phyloP scores from a whole-genome alignment of 2,329 filamentous ascomycete species.

The Dryadomyces quercus-mongolicae region DNA sequence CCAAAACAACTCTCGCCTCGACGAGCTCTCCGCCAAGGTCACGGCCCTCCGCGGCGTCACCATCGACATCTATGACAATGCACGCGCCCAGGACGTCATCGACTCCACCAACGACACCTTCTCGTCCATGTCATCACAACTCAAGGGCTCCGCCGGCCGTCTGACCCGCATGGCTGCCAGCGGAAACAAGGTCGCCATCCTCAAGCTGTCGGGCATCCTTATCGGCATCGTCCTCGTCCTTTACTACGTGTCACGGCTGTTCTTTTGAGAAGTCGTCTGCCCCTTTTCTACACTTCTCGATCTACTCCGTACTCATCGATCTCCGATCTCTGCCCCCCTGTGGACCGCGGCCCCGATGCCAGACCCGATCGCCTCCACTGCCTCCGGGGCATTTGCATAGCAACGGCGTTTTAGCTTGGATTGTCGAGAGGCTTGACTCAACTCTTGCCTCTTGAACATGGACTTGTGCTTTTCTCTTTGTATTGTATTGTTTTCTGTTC shows the following conservation, averaged over 20 bases:
- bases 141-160: conserved; percentile 74
- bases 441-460: too few species aligned
- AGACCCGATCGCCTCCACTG: background rate
- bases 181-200: conserved; percentile 80
- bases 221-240: conserved; percentile 60
- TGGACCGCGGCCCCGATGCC: too few species aligned
- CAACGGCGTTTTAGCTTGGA: conserved; percentile 1
- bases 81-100: conserved; percentile 75
- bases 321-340: background rate
- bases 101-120: conserved; percentile 89
- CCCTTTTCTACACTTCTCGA: background rate
- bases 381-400: conserved; percentile 1
- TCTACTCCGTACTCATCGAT: background rate
- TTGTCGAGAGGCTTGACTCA: background rate
- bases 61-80: conserved; percentile 95
- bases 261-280: conserved; percentile 35
- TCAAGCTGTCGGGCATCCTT: conserved; percentile 80
- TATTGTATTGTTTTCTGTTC: background rate
- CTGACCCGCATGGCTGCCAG: conserved; percentile 82
- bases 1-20: conserved; percentile 91
- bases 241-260: conserved; percentile 58
- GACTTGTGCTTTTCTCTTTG: background rate
- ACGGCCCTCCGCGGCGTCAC: conserved; percentile 86
- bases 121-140: conserved; percentile 67
- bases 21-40: conserved; percentile 84